Percentiles rank a stretch among this genome's conserved stretches.
Conservation (phyloP, 257 asterid species). For the Scutellaria minor region DNA sequence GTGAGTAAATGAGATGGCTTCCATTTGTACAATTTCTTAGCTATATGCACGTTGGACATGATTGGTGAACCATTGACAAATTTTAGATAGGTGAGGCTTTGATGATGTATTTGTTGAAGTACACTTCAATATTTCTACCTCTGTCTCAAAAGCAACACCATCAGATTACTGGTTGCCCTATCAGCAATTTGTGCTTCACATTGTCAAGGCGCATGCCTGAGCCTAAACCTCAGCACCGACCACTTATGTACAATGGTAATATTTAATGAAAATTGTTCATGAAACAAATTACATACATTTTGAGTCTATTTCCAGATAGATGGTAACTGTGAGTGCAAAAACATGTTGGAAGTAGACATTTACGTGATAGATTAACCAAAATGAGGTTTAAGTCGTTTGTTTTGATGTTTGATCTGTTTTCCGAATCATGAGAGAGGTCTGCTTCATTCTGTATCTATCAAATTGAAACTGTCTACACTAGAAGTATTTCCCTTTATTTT, state of each 20-base stretch:
- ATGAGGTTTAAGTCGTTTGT: slow-evolving; percentile 11
- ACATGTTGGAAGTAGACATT: background rate
- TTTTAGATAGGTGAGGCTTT: slow-evolving; percentile 80
- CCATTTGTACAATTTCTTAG: background rate
- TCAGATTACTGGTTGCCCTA: slow-evolving; percentile 78
- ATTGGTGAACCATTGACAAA: slow-evolving; percentile 32
- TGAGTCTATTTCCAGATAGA: background rate
- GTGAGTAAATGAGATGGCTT: slow-evolving; percentile 45
- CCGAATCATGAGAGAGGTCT: background rate
- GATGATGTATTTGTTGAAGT: slow-evolving; percentile 66
- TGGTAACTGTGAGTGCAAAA: background rate
- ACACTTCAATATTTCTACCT: slow-evolving; percentile 73
- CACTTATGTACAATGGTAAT: slow-evolving; percentile 45
- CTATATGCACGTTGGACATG: slow-evolving; percentile 13
- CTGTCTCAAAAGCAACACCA: slow-evolving; percentile 58
- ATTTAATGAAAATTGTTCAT: slow-evolving; percentile 9
- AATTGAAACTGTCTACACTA: background rate
- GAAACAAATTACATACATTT: background rate
- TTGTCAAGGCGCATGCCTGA: slow-evolving; percentile 32
- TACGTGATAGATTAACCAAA: background rate
- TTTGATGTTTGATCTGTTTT: slow-evolving; percentile 3
- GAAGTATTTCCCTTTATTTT: background rate
- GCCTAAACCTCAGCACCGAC: slow-evolving; percentile 36
- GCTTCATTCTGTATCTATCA: slow-evolving; percentile 4
- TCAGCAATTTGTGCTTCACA: slow-evolving; percentile 50